phyloP scores from a whole-genome alignment of 768 basidiomycete species.

The Lactarius indigo region DNA sequence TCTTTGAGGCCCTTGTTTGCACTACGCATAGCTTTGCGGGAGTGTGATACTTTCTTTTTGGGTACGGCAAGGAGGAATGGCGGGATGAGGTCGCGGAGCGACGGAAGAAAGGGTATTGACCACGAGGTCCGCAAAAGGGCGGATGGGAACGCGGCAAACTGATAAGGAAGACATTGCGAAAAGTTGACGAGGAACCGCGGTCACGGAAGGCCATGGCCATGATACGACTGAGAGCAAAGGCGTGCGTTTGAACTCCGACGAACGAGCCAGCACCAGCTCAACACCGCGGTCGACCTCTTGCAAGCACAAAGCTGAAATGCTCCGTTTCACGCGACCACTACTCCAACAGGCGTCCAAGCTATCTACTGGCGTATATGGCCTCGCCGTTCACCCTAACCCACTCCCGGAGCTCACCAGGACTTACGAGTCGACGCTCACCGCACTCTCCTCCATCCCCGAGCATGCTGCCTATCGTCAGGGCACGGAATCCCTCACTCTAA shows the following conservation, averaged over 20 bases:
- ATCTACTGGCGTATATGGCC: slow-evolving; percentile 84
- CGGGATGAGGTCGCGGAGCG: slow-evolving; percentile 73
- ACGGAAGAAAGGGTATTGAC: slow-evolving; percentile 41
- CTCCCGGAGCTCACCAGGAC: slow-evolving; percentile 72
- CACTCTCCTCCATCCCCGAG: slow-evolving; percentile 67
- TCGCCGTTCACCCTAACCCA: slow-evolving; percentile 80
- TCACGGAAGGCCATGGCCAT: background rate
- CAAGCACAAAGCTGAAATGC: slow-evolving; percentile 47
- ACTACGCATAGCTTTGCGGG: slow-evolving; percentile 89
- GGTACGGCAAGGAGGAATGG: slow-evolving; percentile 89
- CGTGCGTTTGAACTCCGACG: slow-evolving; percentile 23
- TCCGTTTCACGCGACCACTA: slow-evolving; percentile 72
- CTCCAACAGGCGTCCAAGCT: slow-evolving; percentile 55
- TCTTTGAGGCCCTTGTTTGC: slow-evolving; percentile 95
- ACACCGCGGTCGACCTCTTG: slow-evolving; percentile 10
- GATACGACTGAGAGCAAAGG: background rate
- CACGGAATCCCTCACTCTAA: slow-evolving; percentile 77
- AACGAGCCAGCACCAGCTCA: background rate
- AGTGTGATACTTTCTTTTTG: slow-evolving; percentile 91
- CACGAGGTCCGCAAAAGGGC: slow-evolving; percentile 30
- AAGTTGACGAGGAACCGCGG: slow-evolving; percentile 21
- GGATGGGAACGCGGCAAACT: slow-evolving; percentile 30
- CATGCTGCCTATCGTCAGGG: slow-evolving; percentile 88
- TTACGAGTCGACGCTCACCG: slow-evolving; percentile 73
- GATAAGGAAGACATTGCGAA: slow-evolving; percentile 27